These are phyloP conservation scores for Penicillium rolfsii DNA, from an alignment of 2,329 filamentous ascomycete species.

Conservation along the genomic window DNA sequence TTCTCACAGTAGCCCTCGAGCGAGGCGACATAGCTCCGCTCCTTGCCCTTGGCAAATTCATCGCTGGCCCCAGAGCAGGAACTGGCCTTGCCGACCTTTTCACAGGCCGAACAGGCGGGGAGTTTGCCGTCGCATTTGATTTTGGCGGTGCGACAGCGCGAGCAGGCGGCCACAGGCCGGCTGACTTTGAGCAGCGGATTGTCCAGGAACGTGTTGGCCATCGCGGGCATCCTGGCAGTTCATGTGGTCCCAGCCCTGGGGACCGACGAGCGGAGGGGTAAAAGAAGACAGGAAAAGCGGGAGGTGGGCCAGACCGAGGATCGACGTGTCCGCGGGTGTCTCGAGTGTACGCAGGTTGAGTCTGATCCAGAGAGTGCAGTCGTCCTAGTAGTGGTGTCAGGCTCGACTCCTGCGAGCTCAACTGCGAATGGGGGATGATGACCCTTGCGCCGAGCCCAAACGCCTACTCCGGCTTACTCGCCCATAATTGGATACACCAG, in stretches of 20 bases:
- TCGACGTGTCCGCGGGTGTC: background rate
- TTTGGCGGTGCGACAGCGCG: constrained; percentile 84
- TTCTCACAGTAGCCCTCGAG: constrained; percentile 90
- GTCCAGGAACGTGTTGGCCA: constrained; percentile 42
- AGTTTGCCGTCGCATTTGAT: constrained; percentile 98
- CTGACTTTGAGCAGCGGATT: constrained; percentile 61
- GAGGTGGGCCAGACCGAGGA: background rate
- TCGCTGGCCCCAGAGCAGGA: constrained; percentile 95
- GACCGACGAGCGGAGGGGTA: background rate
- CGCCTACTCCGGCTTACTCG: background rate
- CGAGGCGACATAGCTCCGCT: constrained; percentile 93
- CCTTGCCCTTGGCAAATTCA: constrained; percentile 93
- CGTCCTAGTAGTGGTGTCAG: too few species aligned
- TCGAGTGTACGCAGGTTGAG: background rate
- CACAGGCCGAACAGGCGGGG: constrained; percentile 91
- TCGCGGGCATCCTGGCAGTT: constrained; percentile 36
- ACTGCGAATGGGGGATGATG: background rate
- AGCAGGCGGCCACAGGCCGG: constrained; percentile 77
- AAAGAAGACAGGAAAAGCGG: background rate
- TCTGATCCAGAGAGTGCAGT: background rate
- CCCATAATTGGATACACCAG: background rate
- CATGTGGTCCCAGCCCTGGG: constrained; percentile 28
- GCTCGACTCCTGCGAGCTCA: background rate
- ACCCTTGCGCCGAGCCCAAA: constrained; percentile 2
- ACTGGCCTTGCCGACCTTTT: constrained; percentile 80